Evolutionary conservation across 2,329 filamentous ascomycete genomes (phyloP).

Genomic region (Aspergillus neoniger): DNA sequence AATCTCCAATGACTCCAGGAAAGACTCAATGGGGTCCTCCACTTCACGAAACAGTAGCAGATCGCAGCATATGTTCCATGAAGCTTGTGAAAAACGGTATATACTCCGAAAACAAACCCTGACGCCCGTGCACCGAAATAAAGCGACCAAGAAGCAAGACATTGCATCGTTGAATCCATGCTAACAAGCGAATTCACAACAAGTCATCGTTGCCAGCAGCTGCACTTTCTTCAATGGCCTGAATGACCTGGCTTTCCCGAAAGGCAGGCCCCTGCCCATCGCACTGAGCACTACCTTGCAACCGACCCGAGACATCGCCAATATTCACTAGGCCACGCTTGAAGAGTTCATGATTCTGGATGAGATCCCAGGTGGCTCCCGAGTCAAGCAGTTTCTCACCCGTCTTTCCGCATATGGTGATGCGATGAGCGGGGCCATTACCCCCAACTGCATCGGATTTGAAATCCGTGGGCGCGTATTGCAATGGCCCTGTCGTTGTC

Average conservation of each 20-base stretch:
- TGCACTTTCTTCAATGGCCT: conserved; percentile 77
- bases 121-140: conserved; percentile 1
- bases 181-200: conserved; percentile 47
- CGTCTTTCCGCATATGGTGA: conserved; percentile 62
- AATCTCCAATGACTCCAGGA: conserved; percentile 7
- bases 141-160: conserved; percentile 3
- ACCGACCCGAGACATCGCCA: conserved; percentile 72
- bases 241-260: conserved; percentile 70
- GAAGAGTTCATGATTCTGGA: conserved; percentile 77
- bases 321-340: conserved; percentile 78
- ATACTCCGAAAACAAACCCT: not conserved
- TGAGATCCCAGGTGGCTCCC: conserved; percentile 84
- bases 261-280: conserved; percentile 90
- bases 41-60: not conserved
- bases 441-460: conserved; percentile 61
- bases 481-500: conserved; percentile 66
- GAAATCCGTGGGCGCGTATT: conserved; percentile 72
- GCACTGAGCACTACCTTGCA: conserved; percentile 75
- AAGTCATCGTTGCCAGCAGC: conserved; percentile 78
- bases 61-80: not conserved
- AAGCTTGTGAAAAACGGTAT: not conserved
- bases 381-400: conserved; percentile 72
- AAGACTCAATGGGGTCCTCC: not conserved
- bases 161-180: not conserved
- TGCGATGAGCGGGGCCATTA: conserved; percentile 63